A percentile compares a stretch with the other conserved stretches of the same genome.
These are phyloP conservation scores for Russula griseocarnosa DNA, from an alignment of 768 basidiomycete genomes.

Conservation along the genomic window DNA sequence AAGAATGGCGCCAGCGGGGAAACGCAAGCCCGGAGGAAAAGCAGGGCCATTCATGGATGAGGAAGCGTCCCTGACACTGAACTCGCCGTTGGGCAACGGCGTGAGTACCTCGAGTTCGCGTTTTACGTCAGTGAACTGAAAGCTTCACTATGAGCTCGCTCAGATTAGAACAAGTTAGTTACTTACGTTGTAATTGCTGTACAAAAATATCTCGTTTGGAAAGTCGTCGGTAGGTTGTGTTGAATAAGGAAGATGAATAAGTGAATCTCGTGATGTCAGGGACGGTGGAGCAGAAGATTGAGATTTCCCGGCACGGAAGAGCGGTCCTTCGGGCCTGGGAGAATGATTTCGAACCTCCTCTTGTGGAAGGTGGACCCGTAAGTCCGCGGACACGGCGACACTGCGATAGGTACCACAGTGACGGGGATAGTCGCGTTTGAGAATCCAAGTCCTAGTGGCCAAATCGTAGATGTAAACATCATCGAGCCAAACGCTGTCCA, in stretches of 20 bases:
- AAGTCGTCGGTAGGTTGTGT: conserved; percentile 64
- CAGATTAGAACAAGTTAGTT: background rate
- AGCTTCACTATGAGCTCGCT: conserved; percentile 21
- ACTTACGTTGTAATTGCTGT: conserved; percentile 93
- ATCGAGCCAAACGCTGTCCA: conserved; percentile 89
- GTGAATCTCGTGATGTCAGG: conserved; percentile 53
- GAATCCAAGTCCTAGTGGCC: conserved; percentile 66
- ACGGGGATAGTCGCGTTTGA: conserved; percentile 75
- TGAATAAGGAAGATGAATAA: conserved; percentile 75
- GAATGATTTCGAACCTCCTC: conserved; percentile 50
- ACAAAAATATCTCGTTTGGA: conserved; percentile 84
- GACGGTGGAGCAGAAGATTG: conserved; percentile 39
- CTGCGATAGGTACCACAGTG: conserved; percentile 96
- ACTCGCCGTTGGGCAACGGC: conserved; percentile 70
- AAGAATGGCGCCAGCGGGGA: conserved; percentile 90
- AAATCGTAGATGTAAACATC: conserved; percentile 91
- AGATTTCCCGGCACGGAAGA: conserved; percentile 51
- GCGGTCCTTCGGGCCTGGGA: conserved; percentile 51
- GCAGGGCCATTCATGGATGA: conserved; percentile 72
- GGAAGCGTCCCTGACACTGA: conserved; percentile 78
- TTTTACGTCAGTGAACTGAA: conserved; percentile 88
- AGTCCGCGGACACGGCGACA: conserved; percentile 75
- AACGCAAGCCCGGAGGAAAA: conserved; percentile 91
- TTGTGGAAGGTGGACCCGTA: conserved; percentile 63
- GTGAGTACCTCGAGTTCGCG: conserved; percentile 92